Conservation (phyloP, 768 basidiomycete species). For the Mycena albidolilacea region DNA sequence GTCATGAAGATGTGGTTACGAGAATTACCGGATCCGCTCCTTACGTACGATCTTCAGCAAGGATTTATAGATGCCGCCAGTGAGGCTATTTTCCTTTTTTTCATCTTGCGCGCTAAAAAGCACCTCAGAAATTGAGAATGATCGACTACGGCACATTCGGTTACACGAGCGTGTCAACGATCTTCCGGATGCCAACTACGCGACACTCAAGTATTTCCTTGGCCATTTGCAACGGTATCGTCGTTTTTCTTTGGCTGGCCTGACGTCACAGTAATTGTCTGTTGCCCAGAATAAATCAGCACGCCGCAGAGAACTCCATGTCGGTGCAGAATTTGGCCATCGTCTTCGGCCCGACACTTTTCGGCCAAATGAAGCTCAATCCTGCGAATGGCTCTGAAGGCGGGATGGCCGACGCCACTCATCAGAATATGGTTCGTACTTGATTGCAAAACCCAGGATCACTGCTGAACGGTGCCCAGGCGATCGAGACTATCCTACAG, state of each 20-base stretch:
- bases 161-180: slow-evolving; percentile 98
- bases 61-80: slow-evolving; percentile 97
- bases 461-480: slow-evolving; percentile 60
- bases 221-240: slow-evolving; percentile 90
- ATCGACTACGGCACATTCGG: slow-evolving; percentile 94
- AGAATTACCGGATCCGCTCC: slow-evolving; percentile 93
- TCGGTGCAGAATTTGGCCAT: slow-evolving; percentile 93
- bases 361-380: slow-evolving; percentile 69
- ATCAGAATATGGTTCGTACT: slow-evolving; percentile 76
- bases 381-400: slow-evolving; percentile 65
- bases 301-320: slow-evolving; percentile 90
- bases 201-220: slow-evolving; percentile 95
- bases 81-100: slow-evolving; percentile 56
- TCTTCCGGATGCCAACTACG: slow-evolving; percentile 98
- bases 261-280: slow-evolving; percentile 2
- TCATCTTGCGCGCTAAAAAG: slow-evolving; percentile 12
- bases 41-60: slow-evolving; percentile 88
- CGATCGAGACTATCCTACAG: slow-evolving; percentile 94
- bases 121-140: slow-evolving; percentile 87
- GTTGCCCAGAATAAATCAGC: slow-evolving; percentile 76
- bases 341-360: slow-evolving; percentile 98
- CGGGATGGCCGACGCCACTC: slow-evolving; percentile 78
- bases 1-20: slow-evolving; percentile 96
- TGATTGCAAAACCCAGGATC: background rate
- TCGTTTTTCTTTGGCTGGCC: slow-evolving; percentile 4